Evolutionary conservation across 2,329 filamentous ascomycete genomes (phyloP), one percentile per base, ranked within the genome.

Genomic region (Phialemoniopsis sp.): DNA sequence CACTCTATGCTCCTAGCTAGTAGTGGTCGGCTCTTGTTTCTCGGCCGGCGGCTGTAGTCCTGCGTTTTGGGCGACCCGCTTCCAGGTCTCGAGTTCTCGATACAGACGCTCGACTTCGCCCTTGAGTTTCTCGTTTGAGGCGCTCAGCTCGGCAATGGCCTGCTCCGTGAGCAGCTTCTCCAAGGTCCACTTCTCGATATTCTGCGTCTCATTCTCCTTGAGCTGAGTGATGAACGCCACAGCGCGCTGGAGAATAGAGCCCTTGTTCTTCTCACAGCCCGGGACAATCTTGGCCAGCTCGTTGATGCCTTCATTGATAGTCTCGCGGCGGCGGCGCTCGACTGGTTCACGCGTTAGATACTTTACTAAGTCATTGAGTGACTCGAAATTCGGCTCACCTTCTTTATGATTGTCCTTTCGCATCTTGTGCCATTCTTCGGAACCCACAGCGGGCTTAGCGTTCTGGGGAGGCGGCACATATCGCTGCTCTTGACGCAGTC

Each of bases 331-430:
- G 43, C 93, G 88, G 44, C 93, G 89, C 67, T 98, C 93, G 46
- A 98, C 93, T 97, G 39, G 13, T 34, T 28, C 12, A 46, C 32
- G 13, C 35, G 41, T 51, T 39, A 53, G 53, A 26, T 26, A 6
- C 21, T 10, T 26, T 6, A 26, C 10, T 10, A 26, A 26, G 10
- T 10, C 34, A 48, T 16, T 31, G 12, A 32, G n/a, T 32, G 13
- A 17, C 13, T 29, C 17, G 29, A 17, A 19, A 15, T 9, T 38
- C 14, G 13, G 59, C 77, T 56, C 66, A 93, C 91, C 93, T 75
- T 97, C 91, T 78, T 98, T 98, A 68, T 98, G 93, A 49, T 97
- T 98, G 56, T 97, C 91, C 59, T 95, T 93, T 46, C 93, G 82
- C 54, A 95, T 83, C 62, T 95, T 95, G 62, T 98, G 93, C 93